Base-by-base conservation (phyloP, 2,329 filamentous ascomycete genomes). In the Anthostomella pinea region DNA sequence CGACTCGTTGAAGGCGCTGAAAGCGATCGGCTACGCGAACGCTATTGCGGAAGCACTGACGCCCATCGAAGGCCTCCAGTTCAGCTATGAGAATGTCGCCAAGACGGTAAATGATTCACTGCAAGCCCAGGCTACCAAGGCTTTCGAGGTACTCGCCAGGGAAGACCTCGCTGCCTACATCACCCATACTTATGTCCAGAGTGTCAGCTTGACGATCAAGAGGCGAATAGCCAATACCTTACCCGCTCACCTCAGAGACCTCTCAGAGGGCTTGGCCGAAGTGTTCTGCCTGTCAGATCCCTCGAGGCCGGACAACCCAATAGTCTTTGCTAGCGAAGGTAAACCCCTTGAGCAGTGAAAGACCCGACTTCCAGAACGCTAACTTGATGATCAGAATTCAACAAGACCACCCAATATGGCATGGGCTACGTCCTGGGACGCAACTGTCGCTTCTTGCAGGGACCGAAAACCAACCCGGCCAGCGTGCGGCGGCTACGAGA, bases 361-460 rank as follows among this genome's bases (percentile, higher is more conserved):
- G 28, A 22, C 30, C 43, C 28, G 11, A 16, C 22, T 10, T 23
- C 19, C 9, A 14, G 16, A 40, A 18, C 8, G 30, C 40, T 50
- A 34, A 50, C 29, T 24, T 11, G 20, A 16, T 8, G 9, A 8
- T 8, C 28, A 85, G 83, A 86, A 59, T 89, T 87, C 49, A 76
- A 86, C 49, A 72, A 77, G 30, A 85, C 82, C 4, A 88, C 83
- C 0, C 82, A 88, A 47, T 89, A 88, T 53, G 83, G 83, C 4
- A 79, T 85, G 64, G 73, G 71, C 38, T 87, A 89, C 54, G 76
- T 81, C 3, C 75, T 90, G 13, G 85, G 85, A 0, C 77, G 83
- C 20, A 90, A 90, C 46, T 89, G 85, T 51, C 78, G 85, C 6
- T 89, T 90, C 51, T 72, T 90, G 2, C 85, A 89, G 57, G 85